phyloP scores from a whole-genome alignment of 2,329 filamentous ascomycete genomes.

The Stagonosporopsis vannaccii region DNA sequence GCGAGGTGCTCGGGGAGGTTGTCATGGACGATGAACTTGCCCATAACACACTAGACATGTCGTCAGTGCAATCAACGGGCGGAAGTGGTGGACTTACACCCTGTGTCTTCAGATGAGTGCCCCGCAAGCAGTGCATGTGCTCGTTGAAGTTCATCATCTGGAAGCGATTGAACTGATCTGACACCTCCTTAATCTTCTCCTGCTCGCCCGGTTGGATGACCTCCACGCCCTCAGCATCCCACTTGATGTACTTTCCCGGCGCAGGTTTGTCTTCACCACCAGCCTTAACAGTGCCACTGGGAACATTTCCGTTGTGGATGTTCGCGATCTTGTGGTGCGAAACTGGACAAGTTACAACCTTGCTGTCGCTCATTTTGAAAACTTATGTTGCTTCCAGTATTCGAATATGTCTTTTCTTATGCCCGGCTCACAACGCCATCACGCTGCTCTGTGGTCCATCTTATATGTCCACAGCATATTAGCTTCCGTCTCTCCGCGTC shows the following conservation, averaged over 20 bases:
- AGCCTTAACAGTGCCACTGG: constrained; percentile 34
- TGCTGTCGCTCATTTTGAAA: constrained; percentile 10
- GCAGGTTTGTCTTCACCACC: constrained; percentile 35
- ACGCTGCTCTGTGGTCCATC: background rate
- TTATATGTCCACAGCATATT: constrained; percentile 6
- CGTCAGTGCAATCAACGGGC: background rate
- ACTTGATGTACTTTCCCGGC: constrained; percentile 50
- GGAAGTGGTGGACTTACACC: constrained; percentile 40
- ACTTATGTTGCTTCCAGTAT: background rate
- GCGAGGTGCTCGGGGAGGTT: constrained; percentile 55
- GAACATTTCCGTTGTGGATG: constrained; percentile 37
- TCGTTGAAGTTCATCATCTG: constrained; percentile 56
- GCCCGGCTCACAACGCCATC: background rate
- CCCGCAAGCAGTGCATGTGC: constrained; percentile 41
- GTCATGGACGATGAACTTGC: constrained; percentile 53
- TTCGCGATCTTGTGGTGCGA: constrained; percentile 35
- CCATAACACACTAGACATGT: constrained; percentile 49
- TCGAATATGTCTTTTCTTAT: background rate
- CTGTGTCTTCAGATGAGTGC: constrained; percentile 58
- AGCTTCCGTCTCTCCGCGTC: constrained; percentile 15
- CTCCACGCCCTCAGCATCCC: constrained; percentile 53
- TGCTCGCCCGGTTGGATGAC: constrained; percentile 50
- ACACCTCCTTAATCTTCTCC: constrained; percentile 56
- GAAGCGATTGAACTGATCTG: constrained; percentile 56
- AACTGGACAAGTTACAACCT: constrained; percentile 29